Percentiles rank a stretch among this genome's conserved stretches.
phyloP scores from a whole-genome alignment of 2,329 filamentous ascomycete species.

The Colletotrichum sp. region DNA sequence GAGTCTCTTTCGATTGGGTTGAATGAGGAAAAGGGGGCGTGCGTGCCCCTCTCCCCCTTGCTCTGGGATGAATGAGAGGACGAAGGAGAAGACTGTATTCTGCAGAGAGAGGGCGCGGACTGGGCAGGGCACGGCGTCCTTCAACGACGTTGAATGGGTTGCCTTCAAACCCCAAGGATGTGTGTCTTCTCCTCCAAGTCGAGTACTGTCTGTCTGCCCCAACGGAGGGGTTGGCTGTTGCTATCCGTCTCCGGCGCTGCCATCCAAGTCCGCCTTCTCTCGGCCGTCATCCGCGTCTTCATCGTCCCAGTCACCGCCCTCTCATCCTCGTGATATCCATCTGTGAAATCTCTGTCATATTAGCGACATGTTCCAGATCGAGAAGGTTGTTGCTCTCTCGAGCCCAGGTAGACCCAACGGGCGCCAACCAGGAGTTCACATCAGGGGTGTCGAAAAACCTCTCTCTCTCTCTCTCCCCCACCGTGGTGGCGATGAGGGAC shows the following conservation, averaged over 20 bases:
- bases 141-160: not conserved
- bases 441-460: not conserved
- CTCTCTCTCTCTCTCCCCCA: not conserved
- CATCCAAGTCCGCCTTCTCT: not conserved
- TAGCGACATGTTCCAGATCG: not conserved
- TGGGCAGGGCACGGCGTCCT: not conserved
- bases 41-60: not conserved
- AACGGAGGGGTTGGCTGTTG: not conserved
- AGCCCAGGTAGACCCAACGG: not conserved
- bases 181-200: not conserved
- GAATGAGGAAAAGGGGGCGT: not conserved
- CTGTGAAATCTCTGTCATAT: not conserved
- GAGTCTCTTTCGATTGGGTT: not conserved
- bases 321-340: not conserved
- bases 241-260: not conserved
- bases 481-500: not conserved
- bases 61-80: not conserved
- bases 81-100: not conserved
- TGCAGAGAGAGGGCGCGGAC: not conserved
- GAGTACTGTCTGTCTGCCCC: not conserved
- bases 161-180: not conserved
- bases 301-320: not conserved
- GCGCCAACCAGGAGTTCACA: not conserved
- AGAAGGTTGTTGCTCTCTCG: not conserved
- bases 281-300: not conserved